Conservation (phyloP, 2,329 filamentous ascomycete genomes). For the Penicillium sp. region DNA sequence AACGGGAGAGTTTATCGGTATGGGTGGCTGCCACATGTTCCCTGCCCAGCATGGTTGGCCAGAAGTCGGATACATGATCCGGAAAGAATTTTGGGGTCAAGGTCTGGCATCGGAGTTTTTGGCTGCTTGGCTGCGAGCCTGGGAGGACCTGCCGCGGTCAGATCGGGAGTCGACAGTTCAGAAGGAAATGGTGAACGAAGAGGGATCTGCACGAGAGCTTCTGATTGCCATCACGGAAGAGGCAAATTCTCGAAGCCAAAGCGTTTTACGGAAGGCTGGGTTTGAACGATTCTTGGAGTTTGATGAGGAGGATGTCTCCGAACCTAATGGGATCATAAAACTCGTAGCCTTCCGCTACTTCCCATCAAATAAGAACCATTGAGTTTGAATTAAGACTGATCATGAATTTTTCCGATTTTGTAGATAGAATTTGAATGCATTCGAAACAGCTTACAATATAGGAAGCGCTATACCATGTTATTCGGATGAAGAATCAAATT, state of each 20-base stretch:
- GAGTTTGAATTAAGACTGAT: no score
- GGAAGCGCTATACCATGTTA: no score
- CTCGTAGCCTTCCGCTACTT: conserved; percentile 17
- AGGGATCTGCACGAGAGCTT: conserved; percentile 6
- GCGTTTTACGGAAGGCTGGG: conserved; percentile 12
- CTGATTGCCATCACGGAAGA: conserved; percentile 17
- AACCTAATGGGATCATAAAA: not conserved
- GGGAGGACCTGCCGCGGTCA: conserved; percentile 9
- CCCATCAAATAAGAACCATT: not conserved
- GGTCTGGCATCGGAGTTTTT: conserved; percentile 17
- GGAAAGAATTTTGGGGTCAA: conserved; percentile 15
- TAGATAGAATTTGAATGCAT: no score
- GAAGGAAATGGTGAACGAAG: conserved; percentile 12
- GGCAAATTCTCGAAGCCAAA: conserved; percentile 13
- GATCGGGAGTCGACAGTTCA: conserved; percentile 9
- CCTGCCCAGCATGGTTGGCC: conserved; percentile 16
- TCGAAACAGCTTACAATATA: no score
- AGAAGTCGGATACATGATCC: conserved; percentile 17
- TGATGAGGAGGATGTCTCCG: conserved; percentile 7
- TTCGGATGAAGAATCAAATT: no score
- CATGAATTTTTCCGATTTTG: no score
- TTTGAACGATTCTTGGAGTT: conserved; percentile 16
- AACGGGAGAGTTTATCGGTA: conserved; percentile 15
- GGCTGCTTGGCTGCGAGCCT: conserved; percentile 12
- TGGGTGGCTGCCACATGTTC: conserved; percentile 17